Conservation (phyloP, 129 eudicot genomes). For the Pittosporum tobira region DNA sequence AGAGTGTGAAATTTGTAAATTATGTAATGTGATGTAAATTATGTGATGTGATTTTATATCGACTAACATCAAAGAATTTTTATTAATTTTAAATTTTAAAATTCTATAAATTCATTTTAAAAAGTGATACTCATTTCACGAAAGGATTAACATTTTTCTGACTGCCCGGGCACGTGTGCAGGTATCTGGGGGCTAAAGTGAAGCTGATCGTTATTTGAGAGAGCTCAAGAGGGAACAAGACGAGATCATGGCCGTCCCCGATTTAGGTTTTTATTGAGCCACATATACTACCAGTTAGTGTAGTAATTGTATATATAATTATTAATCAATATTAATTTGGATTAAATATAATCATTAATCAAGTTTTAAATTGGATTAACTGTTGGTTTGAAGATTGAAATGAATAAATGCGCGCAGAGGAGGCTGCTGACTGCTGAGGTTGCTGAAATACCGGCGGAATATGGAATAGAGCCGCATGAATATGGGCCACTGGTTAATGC, state of each 20-base stretch:
- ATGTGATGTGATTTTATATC: no score
- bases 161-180: conserved; percentile 18
- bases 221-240: conserved; percentile 82
- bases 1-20: no score
- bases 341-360: no score
- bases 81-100: background rate
- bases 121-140: no score
- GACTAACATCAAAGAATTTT: no score
- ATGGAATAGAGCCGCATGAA: conserved; percentile 82
- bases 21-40: no score
- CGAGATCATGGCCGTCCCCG: conserved; percentile 81
- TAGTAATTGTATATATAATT: no score
- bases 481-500: conserved; percentile 88
- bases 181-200: conserved; percentile 93
- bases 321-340: no score
- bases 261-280: conserved; percentile 80
- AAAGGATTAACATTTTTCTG: no score
- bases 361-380: no score
- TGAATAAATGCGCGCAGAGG: conserved; percentile 49
- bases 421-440: conserved; percentile 97
- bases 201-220: conserved; percentile 75
- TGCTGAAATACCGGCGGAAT: conserved; percentile 80
- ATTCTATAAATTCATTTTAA: no score
- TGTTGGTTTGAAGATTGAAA: background rate
- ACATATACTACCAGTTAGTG: no score